These are phyloP conservation scores for Coffea canephora DNA, from an alignment of 257 asterid species.

Conservation along the genomic window DNA sequence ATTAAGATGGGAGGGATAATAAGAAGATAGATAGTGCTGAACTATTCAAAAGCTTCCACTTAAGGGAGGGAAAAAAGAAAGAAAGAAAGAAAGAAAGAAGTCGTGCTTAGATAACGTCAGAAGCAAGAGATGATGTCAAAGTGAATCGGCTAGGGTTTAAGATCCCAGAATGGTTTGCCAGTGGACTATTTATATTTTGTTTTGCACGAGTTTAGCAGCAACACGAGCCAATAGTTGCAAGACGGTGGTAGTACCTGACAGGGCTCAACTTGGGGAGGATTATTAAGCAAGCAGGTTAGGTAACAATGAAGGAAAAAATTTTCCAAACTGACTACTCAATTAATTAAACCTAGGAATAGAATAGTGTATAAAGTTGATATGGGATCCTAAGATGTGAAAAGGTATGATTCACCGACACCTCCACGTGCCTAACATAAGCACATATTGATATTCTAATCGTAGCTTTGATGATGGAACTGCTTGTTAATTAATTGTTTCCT, in stretches of 20 bases:
- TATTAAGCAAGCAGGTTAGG: neutral
- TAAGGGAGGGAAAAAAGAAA: no score
- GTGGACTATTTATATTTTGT: neutral
- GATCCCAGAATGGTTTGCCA: neutral
- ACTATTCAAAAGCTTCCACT: no score
- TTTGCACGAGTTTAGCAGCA: neutral
- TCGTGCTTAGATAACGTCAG: neutral
- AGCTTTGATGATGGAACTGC: constrained; percentile 7
- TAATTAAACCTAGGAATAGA: neutral
- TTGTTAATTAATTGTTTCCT: neutral
- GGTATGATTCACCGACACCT: constrained; percentile 28
- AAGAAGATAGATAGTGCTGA: no score
- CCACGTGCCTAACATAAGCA: constrained; percentile 40
- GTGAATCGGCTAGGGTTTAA: constrained; percentile 12
- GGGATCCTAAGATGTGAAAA: constrained; percentile 3
- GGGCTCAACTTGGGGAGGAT: neutral
- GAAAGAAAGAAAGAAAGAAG: no score
- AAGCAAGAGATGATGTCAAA: neutral
- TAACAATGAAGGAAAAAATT: neutral
- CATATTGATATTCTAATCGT: constrained; percentile 16
- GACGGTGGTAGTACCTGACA: no score
- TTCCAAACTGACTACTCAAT: neutral
- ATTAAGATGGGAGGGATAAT: no score
- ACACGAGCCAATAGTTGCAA: neutral
- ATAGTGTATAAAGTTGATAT: neutral